Evolutionary conservation across 352 stramenopile genomes (phyloP), one percentile per base, ranked within the genome.

Genomic region (Globisporangium viniferum): DNA sequence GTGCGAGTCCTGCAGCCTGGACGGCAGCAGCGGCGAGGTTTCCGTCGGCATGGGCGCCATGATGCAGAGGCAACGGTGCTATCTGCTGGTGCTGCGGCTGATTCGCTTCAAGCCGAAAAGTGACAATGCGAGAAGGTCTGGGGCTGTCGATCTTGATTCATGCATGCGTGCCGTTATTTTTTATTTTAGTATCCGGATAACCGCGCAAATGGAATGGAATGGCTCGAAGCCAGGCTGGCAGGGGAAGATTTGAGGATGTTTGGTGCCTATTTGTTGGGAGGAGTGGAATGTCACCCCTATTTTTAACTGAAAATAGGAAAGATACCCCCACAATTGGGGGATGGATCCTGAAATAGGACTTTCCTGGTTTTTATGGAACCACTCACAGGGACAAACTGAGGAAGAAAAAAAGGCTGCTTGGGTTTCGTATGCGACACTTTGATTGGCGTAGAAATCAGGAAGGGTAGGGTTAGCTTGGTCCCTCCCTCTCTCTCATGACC

Each of bases 1-100:
- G 49, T 5, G 57, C 27, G 59, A 29, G 35, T 69, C 66, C 49
- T n/a, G 54, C n/a, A 73, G 58, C 53, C 59, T 62, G 54, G 56
- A 53, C 33, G 78, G 73, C 56, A 92, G 71, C 70, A 92, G 63
- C 57, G 84, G 84, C 12, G 82, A 91, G 41, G 39, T 70, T 72
- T 92, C 84, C 65, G 75, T 86, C 29, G 73, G 60, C 35, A 48
- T 61, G 10, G 39, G 51, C 41, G 62, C 56, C 60, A 64, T 63
- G 27, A 14, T 55, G 27, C 39, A 20, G 39, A 24, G 18, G 18
- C 44, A 24, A 18, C 5, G 41, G 41, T 18, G 41, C 41, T 18
- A 20, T 44, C 36, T 49, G 41, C 41, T 49, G 41, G 41, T 48
- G 39, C 12, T 18, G 14, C 12, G 12, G 35, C 22, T 53, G 10